These are phyloP conservation scores for Zygoascus tannicola DNA, from an alignment of 805 yeast genomes.

Conservation along the genomic window DNA sequence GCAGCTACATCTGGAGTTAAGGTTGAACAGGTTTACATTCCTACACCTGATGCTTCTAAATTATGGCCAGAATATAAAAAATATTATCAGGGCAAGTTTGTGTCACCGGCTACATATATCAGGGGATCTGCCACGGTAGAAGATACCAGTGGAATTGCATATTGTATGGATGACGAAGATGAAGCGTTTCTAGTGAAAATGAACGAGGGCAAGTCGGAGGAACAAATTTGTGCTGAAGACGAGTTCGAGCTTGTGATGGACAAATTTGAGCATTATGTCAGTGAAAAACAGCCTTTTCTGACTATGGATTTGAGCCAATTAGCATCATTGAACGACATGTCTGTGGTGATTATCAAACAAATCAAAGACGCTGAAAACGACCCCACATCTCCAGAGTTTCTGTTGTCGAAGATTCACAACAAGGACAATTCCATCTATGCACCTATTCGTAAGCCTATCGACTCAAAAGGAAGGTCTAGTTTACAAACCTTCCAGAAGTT, in stretches of 20 bases:
- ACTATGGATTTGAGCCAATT: slow-evolving; percentile 77
- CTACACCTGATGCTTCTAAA: slow-evolving; percentile 91
- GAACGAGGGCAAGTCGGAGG: slow-evolving; percentile 29
- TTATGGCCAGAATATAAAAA: slow-evolving; percentile 67
- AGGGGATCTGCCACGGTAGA: slow-evolving; percentile 93
- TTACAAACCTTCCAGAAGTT: slow-evolving; percentile 32
- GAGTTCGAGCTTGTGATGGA: slow-evolving; percentile 78
- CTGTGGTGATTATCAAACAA: slow-evolving; percentile 33
- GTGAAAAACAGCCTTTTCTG: slow-evolving; percentile 80
- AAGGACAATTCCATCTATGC: slow-evolving; percentile 28
- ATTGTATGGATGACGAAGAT: slow-evolving; percentile 86
- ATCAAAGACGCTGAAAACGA: slow-evolving; percentile 46
- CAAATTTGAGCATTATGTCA: slow-evolving; percentile 61
- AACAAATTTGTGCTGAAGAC: slow-evolving; percentile 49
- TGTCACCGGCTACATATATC: slow-evolving; percentile 69
- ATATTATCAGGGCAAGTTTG: slow-evolving; percentile 59
- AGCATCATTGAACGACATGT: slow-evolving; percentile 58
- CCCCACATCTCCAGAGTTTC: slow-evolving; percentile 32
- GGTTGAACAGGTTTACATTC: slow-evolving; percentile 64
- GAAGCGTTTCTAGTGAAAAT: slow-evolving; percentile 49
- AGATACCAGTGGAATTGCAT: slow-evolving; percentile 78
- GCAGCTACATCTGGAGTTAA: slow-evolving; percentile 44
- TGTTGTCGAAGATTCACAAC: slow-evolving; percentile 15
- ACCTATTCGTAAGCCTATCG: slow-evolving; percentile 17
- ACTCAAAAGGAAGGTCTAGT: slow-evolving; percentile 12